These are phyloP conservation scores for Dioscorea dumetorum DNA, from an alignment of 106 monocot species.

Conservation along the genomic window DNA sequence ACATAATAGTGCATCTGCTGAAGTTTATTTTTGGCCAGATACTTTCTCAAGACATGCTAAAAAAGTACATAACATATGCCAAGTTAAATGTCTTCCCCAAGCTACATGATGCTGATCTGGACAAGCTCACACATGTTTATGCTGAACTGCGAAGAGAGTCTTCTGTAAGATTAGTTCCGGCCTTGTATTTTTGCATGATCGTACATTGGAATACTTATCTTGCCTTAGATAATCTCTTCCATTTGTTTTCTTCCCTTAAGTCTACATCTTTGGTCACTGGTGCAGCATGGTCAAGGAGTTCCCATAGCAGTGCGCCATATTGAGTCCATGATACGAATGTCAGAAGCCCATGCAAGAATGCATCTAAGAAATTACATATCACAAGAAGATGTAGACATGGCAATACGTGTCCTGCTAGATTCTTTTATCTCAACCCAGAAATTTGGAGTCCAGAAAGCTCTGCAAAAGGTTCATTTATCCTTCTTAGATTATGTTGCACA, in stretches of 20 bases:
- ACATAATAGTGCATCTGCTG: neutral
- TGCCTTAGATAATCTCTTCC: neutral
- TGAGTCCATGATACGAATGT: slow-evolving; percentile 97
- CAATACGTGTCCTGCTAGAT: slow-evolving; percentile 84
- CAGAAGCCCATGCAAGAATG: slow-evolving; percentile 98
- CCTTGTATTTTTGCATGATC: slow-evolving; percentile 2
- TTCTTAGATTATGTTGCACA: too few relatives aligned
- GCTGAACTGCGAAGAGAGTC: slow-evolving; percentile 88
- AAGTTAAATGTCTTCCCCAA: slow-evolving; percentile 88
- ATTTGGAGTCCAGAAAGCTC: slow-evolving; percentile 93
- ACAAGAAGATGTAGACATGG: slow-evolving; percentile 98
- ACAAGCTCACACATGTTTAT: slow-evolving; percentile 88
- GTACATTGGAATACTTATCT: neutral
- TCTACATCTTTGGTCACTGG: neutral
- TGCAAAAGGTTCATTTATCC: slow-evolving; percentile 64
- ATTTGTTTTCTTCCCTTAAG: neutral
- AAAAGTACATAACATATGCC: slow-evolving; percentile 94
- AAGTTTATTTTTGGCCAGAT: slow-evolving; percentile 37
- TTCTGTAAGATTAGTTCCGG: slow-evolving; percentile 42
- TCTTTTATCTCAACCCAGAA: slow-evolving; percentile 98
- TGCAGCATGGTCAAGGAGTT: slow-evolving; percentile 94
- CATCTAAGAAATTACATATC: slow-evolving; percentile 85
- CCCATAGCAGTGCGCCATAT: slow-evolving; percentile 96
- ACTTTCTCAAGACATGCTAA: slow-evolving; percentile 98
- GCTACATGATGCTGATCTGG: slow-evolving; percentile 81